Evolutionary conservation across 1,284 basidiomycete species (phyloP).

Genomic region (Schizophyllum amplum): DNA sequence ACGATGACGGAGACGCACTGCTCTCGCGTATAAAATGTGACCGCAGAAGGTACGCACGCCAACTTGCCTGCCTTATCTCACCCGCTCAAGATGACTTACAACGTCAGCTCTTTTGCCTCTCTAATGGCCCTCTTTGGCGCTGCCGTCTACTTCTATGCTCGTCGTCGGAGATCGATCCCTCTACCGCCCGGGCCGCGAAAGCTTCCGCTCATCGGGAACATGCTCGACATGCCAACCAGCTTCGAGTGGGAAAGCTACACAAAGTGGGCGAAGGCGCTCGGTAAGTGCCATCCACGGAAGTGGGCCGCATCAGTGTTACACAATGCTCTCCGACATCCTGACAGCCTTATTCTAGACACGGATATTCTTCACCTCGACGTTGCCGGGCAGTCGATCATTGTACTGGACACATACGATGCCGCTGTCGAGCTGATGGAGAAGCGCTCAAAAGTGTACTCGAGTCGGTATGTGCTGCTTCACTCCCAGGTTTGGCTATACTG

Average conservation of each 20-base stretch:
- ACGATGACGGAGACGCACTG: no score
- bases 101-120: neutral
- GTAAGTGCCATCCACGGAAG: no score
- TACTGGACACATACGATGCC: constrained; percentile 6
- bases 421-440: constrained; percentile 8
- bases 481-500: no score
- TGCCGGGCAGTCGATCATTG: constrained; percentile 7
- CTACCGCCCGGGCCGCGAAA: constrained; percentile 27
- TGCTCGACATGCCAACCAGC: constrained; percentile 23
- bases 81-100: neutral
- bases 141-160: neutral
- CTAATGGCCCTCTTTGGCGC: neutral
- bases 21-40: no score
- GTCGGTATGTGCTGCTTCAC: neutral
- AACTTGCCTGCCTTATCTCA: no score
- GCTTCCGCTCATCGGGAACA: constrained; percentile 25
- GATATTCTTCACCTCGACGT: constrained; percentile 10
- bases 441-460: constrained; percentile 4
- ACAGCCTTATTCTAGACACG: neutral
- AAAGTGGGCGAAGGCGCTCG: constrained; percentile 12
- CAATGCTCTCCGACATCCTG: neutral
- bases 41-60: no score
- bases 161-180: constrained; percentile 11
- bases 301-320: neutral
- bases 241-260: constrained; percentile 28